Evolutionary conservation across 768 basidiomycete genomes (phyloP).

Genomic region (Lentinula sp.): DNA sequence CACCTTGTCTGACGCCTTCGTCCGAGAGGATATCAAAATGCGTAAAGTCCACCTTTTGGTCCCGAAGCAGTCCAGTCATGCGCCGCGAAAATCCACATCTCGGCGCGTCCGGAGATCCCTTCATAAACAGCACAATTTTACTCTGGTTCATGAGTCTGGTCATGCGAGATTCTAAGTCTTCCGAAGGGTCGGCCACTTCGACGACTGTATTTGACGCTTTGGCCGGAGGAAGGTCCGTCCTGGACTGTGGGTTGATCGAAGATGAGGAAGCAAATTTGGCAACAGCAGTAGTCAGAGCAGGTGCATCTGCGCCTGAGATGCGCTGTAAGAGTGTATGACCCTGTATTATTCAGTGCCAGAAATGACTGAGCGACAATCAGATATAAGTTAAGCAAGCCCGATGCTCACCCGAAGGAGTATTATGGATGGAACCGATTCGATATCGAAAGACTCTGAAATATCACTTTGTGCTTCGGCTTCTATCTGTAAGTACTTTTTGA

Average conservation of each 20-base stretch:
- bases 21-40: constrained; percentile 83
- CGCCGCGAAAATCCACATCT: constrained; percentile 83
- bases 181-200: constrained; percentile 11
- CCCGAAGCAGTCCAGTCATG: constrained; percentile 62
- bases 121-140: constrained; percentile 86
- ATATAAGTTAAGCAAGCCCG: no score
- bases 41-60: constrained; percentile 58
- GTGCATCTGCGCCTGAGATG: constrained; percentile 76
- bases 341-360: constrained; percentile 35
- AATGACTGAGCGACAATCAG: background rate
- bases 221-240: constrained; percentile 36
- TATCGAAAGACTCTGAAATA: constrained; percentile 88
- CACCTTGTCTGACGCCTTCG: constrained; percentile 77
- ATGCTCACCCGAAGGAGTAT: constrained; percentile 68
- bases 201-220: constrained; percentile 11
- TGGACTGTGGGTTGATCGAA: constrained; percentile 36
- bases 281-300: constrained; percentile 53
- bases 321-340: constrained; percentile 82
- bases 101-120: constrained; percentile 71
- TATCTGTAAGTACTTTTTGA: constrained; percentile 37
- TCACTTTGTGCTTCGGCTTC: constrained; percentile 79
- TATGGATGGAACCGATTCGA: constrained; percentile 85
- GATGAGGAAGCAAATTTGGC: constrained; percentile 45
- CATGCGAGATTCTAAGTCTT: constrained; percentile 62
- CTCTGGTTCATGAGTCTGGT: constrained; percentile 69